These are phyloP conservation scores for Desmodesmus armatus DNA, from an alignment of 139 green algal species.

Conservation along the genomic window DNA sequence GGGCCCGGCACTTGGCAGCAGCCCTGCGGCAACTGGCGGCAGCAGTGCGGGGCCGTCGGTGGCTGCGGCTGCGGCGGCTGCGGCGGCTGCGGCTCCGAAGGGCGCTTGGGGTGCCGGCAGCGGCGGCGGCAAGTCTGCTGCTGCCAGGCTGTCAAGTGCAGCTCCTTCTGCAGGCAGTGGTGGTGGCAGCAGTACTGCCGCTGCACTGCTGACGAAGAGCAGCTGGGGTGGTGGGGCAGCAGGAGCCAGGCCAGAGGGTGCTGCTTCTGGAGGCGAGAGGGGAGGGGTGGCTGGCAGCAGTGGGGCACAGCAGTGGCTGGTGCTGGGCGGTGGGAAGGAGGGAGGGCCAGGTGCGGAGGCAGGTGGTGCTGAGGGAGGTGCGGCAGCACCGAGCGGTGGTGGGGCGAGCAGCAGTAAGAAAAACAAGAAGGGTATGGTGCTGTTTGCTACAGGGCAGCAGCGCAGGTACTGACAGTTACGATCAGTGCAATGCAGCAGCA, in stretches of 20 bases:
- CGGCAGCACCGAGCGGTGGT: neutral
- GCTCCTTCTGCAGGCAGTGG: too few relatives aligned
- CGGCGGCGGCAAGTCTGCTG: conserved; percentile 9
- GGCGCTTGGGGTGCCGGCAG: conserved; percentile 37
- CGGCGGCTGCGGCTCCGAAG: conserved; percentile 13
- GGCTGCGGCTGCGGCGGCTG: neutral
- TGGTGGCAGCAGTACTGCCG: neutral
- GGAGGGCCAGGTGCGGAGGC: neutral
- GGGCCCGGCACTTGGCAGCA: conserved; percentile 62
- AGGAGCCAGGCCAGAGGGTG: neutral
- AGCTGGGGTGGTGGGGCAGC: conserved; percentile 9
- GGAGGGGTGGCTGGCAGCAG: conserved; percentile 12
- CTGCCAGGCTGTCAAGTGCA: conserved; percentile 22
- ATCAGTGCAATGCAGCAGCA: neutral
- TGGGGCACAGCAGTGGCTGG: conserved; percentile 7
- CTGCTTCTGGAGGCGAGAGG: neutral
- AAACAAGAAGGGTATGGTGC: conserved; percentile 40
- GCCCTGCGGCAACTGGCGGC: neutral
- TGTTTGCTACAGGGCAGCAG: conserved; percentile 35
- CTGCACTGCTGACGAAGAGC: neutral
- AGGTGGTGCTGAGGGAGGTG: neutral
- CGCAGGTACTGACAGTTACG: conserved; percentile 19
- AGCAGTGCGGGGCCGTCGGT: neutral
- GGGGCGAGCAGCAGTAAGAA: conserved; percentile 15
- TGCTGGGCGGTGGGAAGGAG: conserved; percentile 8